Evolutionary conservation across 768 basidiomycete species (phyloP).

Genomic region (Panellus pusillus): DNA sequence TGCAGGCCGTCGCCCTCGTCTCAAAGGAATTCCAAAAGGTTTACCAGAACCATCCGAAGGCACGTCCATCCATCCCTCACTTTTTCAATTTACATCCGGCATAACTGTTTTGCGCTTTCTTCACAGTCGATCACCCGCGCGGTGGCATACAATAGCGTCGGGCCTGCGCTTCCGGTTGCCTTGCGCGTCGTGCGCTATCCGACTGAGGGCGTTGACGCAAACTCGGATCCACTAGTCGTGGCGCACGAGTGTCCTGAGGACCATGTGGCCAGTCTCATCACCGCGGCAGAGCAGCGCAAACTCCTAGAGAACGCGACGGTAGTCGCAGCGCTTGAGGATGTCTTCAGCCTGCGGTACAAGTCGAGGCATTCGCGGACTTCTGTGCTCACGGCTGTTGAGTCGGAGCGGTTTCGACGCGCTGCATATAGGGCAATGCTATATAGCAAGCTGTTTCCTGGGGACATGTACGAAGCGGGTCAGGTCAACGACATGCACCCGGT

Average conservation of each 20-base stretch:
- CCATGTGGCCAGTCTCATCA: neutral
- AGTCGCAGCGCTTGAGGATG: slow-evolving; percentile 19
- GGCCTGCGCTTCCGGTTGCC: slow-evolving; percentile 27
- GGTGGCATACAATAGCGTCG: slow-evolving; percentile 28
- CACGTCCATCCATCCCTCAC: neutral
- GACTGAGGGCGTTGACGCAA: neutral
- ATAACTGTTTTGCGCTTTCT: neutral
- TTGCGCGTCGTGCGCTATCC: slow-evolving; percentile 21
- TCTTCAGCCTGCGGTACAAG: slow-evolving; percentile 25
- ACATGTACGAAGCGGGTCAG: neutral
- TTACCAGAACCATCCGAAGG: slow-evolving; percentile 24
- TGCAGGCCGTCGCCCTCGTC: slow-evolving; percentile 19
- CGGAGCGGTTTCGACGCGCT: slow-evolving; percentile 7
- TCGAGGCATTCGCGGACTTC: neutral
- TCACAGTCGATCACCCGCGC: slow-evolving; percentile 22
- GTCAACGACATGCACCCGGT: neutral
- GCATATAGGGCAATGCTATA: slow-evolving; percentile 17
- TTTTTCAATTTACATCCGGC: neutral
- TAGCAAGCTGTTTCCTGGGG: neutral
- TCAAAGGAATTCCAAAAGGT: slow-evolving; percentile 26
- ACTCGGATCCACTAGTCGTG: neutral
- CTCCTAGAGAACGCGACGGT: slow-evolving; percentile 8
- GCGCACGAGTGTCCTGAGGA: slow-evolving; percentile 5
- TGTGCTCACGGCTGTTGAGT: neutral
- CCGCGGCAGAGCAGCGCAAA: neutral